Evolutionary conservation across 2,329 filamentous ascomycete species (phyloP).

Genomic region (Penicillium sp.): DNA sequence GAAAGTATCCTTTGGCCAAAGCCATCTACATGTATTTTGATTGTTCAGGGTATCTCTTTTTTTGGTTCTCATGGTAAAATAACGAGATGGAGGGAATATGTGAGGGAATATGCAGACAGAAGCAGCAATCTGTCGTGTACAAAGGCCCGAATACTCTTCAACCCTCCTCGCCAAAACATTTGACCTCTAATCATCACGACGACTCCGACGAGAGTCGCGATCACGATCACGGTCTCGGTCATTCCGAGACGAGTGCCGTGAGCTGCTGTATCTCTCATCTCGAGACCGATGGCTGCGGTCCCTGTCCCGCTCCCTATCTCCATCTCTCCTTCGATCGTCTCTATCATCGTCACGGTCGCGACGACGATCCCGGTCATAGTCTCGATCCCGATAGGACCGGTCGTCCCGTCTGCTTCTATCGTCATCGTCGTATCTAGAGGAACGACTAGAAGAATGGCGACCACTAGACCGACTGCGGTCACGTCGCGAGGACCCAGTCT

Average conservation of each 20-base stretch:
- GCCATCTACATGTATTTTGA: neutral
- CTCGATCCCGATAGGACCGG: constrained; percentile 28
- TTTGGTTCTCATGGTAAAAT: neutral
- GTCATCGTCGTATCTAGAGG: constrained; percentile 34
- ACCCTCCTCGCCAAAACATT: neutral
- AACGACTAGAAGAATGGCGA: constrained; percentile 29
- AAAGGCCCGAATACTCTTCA: neutral
- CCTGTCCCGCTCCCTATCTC: constrained; percentile 23
- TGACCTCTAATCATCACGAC: constrained; percentile 21
- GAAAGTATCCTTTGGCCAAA: neutral
- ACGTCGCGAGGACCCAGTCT: constrained; percentile 33
- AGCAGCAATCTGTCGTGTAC: constrained; percentile 4
- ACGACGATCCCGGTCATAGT: constrained; percentile 27
- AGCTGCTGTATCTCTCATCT: constrained; percentile 28
- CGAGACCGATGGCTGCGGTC: constrained; percentile 26
- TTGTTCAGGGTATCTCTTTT: constrained; percentile 18
- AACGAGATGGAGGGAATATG: neutral
- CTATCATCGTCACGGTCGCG: constrained; percentile 24
- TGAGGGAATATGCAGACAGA: neutral
- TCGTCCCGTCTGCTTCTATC: constrained; percentile 27
- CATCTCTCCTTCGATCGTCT: constrained; percentile 17
- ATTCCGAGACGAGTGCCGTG: constrained; percentile 26
- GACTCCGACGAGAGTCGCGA: constrained; percentile 26
- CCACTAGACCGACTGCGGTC: constrained; percentile 32
- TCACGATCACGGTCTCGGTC: constrained; percentile 21